Base-by-base conservation (phyloP, 495 filamentous ascomycete genomes). In the Penicillium daleae region DNA sequence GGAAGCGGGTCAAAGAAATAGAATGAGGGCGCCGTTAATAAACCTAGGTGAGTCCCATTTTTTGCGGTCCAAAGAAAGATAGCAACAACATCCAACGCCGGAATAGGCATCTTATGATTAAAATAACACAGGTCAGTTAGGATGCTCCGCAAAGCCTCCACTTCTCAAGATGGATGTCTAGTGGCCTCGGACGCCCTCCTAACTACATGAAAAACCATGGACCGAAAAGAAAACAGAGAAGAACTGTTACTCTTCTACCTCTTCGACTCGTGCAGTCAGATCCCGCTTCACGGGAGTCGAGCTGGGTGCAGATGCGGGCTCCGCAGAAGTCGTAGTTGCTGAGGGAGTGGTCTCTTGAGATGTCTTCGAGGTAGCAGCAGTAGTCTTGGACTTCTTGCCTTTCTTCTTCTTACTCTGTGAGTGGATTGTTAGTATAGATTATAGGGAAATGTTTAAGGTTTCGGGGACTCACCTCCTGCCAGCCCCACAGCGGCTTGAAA, bases 401-500 rank as follows among this genome's bases (percentile, higher is more conserved):
- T 90, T 90, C 59, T 85, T 79, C 66, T 75, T 76, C 66, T 76
- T 83, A 72, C 71, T 74, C 68, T 71, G 35, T 46, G 24, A 33
- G 51, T 69, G 55, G 66, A 63, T 27, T 62, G 24, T 60, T 40
- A 69, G 60, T 33, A 63, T 44, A 4, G 22, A 17, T 6, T 5
- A 13, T 24, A 32, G 2, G 2, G 6, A 0, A 13, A 37, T 0
- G 35, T 0, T 56, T 6, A 6, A 21, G 9, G 4, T 4, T 22
- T 46, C 13, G 55, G 44, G 44, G 49, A 40, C 56, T 62, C 76
- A 97, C 95, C 89, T 98, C 92, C 75, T 98, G 95, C 96, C 96
- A 99, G 54, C 91, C 96, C 94, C 96, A 98, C 35, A 95, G 74
- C 27, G 96, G 96, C 77, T 90, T 90, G 82, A 99, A 99, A 76